phyloP scores from a whole-genome alignment of 2,329 filamentous ascomycete genomes.

The Stenocarpella maydis region DNA sequence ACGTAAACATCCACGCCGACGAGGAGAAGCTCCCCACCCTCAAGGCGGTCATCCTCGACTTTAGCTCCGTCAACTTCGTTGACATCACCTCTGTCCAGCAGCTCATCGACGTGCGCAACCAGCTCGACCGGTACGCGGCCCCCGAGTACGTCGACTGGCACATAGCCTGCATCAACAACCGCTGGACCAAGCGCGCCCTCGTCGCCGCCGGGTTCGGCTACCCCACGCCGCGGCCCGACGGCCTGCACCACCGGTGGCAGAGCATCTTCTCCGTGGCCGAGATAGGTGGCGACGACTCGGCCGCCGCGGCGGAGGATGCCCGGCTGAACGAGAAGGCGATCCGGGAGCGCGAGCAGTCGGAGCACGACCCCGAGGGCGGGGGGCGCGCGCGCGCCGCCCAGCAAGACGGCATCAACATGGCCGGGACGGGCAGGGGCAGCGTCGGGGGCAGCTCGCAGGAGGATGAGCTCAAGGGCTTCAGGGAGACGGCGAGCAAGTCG shows the following conservation, averaged over 20 bases:
- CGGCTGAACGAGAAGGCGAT: constrained; percentile 63
- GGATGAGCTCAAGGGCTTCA: constrained; percentile 46
- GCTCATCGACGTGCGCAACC: constrained; percentile 92
- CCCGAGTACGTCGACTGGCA: constrained; percentile 93
- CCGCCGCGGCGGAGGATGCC: constrained; percentile 72
- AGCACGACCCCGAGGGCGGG: constrained; percentile 32
- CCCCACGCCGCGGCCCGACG: constrained; percentile 65
- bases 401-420: constrained; percentile 31
- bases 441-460: constrained; percentile 29
- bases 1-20: constrained; percentile 36
- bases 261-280: constrained; percentile 96
- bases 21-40: constrained; percentile 42
- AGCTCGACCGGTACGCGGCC: constrained; percentile 84
- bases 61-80: constrained; percentile 91
- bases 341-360: constrained; percentile 20
- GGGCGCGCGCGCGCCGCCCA: not conserved
- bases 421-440: constrained; percentile 35
- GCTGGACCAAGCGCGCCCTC: constrained; percentile 93
- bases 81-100: constrained; percentile 93
- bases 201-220: constrained; percentile 89
- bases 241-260: constrained; percentile 77
- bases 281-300: constrained; percentile 74
- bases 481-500: constrained; percentile 44
- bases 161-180: constrained; percentile 90
- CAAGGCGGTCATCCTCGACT: constrained; percentile 87